Evolutionary conservation across 2,329 filamentous ascomycete species (phyloP).

Genomic region (Pseudocercospora vitis): DNA sequence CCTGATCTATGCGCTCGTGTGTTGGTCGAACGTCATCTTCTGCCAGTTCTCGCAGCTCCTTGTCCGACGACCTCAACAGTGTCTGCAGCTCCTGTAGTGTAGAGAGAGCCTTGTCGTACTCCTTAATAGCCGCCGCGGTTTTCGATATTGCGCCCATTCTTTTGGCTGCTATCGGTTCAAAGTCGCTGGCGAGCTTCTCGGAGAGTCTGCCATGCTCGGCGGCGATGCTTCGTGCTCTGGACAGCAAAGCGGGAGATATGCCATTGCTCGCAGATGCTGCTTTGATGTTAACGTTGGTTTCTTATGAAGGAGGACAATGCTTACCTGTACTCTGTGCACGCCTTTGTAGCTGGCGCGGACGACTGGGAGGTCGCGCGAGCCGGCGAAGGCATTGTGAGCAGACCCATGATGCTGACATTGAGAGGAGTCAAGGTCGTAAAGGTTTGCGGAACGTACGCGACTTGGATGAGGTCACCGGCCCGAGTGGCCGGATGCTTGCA

Average conservation of each 20-base stretch:
- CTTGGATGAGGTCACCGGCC: neutral
- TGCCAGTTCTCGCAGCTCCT: conserved; percentile 60
- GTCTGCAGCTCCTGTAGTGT: conserved; percentile 68
- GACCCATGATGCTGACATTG: conserved; percentile 24
- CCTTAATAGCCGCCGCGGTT: conserved; percentile 54
- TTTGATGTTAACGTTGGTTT: neutral
- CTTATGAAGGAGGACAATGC: neutral
- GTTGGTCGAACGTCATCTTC: conserved; percentile 70
- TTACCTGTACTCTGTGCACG: conserved; percentile 11
- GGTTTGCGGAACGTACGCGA: neutral
- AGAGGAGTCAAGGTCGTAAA: neutral
- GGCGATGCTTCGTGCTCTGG: conserved; percentile 56
- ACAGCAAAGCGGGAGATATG: conserved; percentile 57
- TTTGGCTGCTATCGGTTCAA: conserved; percentile 58
- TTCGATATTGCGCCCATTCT: conserved; percentile 56
- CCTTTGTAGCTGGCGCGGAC: neutral
- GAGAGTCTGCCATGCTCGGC: conserved; percentile 57
- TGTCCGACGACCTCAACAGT: conserved; percentile 62
- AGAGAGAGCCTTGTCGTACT: conserved; percentile 61
- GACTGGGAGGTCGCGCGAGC: conserved; percentile 13
- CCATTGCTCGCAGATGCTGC: conserved; percentile 27
- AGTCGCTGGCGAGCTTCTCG: conserved; percentile 53
- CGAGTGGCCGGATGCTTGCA: neutral
- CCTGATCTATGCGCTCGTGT: conserved; percentile 58
- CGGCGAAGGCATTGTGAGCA: conserved; percentile 28